Conservation (phyloP, 495 filamentous ascomycete genomes). For the Penicillium fimorum region DNA sequence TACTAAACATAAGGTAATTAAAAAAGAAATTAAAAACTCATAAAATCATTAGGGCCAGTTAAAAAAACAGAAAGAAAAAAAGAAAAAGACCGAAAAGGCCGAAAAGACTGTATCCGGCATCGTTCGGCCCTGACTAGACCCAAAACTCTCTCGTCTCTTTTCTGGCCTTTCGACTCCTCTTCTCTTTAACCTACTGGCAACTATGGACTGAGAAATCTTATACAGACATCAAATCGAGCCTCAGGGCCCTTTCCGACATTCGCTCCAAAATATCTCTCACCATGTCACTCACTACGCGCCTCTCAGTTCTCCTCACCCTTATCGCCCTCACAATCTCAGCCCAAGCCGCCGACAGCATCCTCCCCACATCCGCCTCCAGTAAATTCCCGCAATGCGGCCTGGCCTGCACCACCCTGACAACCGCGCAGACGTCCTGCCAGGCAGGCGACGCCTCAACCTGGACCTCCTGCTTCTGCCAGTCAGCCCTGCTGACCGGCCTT, state of each 20-base stretch:
- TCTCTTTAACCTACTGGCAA: neutral
- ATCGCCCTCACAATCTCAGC: conserved; percentile 1
- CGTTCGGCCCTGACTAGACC: conserved; percentile 9
- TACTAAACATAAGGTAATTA: neutral
- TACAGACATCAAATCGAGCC: neutral
- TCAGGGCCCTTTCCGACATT: neutral
- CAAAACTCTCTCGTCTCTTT: neutral
- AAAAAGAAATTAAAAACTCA: neutral
- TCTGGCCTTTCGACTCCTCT: neutral
- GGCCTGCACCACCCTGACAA: conserved; percentile 42
- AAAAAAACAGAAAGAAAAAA: neutral
- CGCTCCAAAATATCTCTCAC: neutral
- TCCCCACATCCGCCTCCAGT: conserved; percentile 36
- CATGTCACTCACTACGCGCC: conserved; percentile 8
- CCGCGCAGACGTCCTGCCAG: conserved; percentile 48
- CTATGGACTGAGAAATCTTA: neutral
- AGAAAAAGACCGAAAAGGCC: neutral
- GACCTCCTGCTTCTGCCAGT: conserved; percentile 58
- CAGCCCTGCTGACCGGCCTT: conserved; percentile 39
- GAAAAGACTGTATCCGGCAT: neutral
- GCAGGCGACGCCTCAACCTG: conserved; percentile 37
- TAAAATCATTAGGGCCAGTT: neutral
- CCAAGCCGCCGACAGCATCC: conserved; percentile 25
- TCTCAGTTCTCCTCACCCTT: neutral
- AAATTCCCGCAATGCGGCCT: conserved; percentile 52